Conservation (phyloP, 495 filamentous ascomycete genomes). For the Saxophila tyrrhenica region DNA sequence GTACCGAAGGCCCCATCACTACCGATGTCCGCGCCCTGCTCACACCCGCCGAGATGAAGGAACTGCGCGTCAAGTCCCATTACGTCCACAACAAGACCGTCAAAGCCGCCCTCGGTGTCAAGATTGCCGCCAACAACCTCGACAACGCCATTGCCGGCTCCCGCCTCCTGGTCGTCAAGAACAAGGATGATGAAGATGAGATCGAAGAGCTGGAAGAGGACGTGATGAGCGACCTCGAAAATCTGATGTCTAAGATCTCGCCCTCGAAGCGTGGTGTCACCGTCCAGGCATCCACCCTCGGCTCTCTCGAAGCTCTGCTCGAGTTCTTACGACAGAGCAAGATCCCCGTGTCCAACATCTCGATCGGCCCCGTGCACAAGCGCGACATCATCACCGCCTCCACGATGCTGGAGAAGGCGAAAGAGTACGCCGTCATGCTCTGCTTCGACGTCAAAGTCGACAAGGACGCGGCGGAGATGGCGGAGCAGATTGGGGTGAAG, state of each 20-base stretch:
- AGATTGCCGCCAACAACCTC: constrained; percentile 93
- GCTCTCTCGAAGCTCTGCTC: constrained; percentile 89
- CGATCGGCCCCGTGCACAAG: constrained; percentile 96
- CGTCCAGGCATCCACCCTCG: constrained; percentile 94
- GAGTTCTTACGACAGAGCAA: constrained; percentile 91
- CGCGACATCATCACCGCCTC: constrained; percentile 95
- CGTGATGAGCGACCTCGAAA: constrained; percentile 89
- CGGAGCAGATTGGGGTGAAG: constrained; percentile 91
- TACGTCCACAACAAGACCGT: constrained; percentile 99
- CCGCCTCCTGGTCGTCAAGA: constrained; percentile 81
- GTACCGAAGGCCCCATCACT: constrained; percentile 83
- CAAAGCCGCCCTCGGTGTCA: constrained; percentile 96
- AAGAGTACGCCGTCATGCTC: constrained; percentile 96
- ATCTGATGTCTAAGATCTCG: constrained; percentile 77
- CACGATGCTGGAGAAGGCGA: constrained; percentile 91
- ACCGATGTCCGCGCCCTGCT: constrained; percentile 96
- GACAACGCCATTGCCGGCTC: constrained; percentile 97
- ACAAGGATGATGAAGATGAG: constrained; percentile 92
- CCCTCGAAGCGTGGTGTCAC: constrained; percentile 87
- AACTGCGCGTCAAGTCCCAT: constrained; percentile 81
- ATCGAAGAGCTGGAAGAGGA: constrained; percentile 92
- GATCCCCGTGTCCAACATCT: constrained; percentile 94
- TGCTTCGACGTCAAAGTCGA: constrained; percentile 99
- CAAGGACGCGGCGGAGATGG: constrained; percentile 85
- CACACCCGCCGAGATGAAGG: constrained; percentile 87